phyloP scores from a whole-genome alignment of 768 basidiomycete genomes.

The Boletus rufocinnamomeus region DNA sequence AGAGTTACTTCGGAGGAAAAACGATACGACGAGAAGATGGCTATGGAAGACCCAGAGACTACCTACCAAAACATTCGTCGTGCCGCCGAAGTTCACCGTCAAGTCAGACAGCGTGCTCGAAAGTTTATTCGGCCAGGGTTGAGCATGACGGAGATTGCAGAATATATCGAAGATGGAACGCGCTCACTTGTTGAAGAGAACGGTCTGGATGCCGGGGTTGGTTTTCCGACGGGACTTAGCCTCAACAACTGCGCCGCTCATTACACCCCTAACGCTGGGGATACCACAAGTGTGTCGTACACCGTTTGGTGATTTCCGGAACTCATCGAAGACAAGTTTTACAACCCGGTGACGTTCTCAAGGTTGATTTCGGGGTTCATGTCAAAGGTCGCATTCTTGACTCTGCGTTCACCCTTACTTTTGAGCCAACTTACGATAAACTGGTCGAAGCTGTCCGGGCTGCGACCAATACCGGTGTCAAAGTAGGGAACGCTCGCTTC shows the following conservation, averaged over 20 bases:
- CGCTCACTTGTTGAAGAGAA: constrained; percentile 91
- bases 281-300: constrained; percentile 64
- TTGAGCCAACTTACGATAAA: constrained; percentile 87
- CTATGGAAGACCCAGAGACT: constrained; percentile 75
- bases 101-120: constrained; percentile 81
- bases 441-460: constrained; percentile 90
- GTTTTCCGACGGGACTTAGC: constrained; percentile 95
- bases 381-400: constrained; percentile 95
- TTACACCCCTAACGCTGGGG: constrained; percentile 93
- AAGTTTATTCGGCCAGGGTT: constrained; percentile 89
- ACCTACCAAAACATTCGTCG: constrained; percentile 90
- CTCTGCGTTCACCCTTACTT: constrained; percentile 92
- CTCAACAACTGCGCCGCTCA: constrained; percentile 96
- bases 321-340: constrained; percentile 57
- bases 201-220: constrained; percentile 82
- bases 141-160: constrained; percentile 91
- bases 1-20: constrained; percentile 91
- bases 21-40: constrained; percentile 75
- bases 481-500: constrained; percentile 46
- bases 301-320: not conserved
- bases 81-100: constrained; percentile 94
- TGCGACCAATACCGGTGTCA: constrained; percentile 90
- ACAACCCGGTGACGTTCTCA: constrained; percentile 82
- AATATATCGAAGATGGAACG: constrained; percentile 90
- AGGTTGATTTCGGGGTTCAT: constrained; percentile 97